These are phyloP conservation scores for Debaryomycetaceae sp. DNA, from an alignment of 1,139 yeast genomes.

Conservation along the genomic window DNA sequence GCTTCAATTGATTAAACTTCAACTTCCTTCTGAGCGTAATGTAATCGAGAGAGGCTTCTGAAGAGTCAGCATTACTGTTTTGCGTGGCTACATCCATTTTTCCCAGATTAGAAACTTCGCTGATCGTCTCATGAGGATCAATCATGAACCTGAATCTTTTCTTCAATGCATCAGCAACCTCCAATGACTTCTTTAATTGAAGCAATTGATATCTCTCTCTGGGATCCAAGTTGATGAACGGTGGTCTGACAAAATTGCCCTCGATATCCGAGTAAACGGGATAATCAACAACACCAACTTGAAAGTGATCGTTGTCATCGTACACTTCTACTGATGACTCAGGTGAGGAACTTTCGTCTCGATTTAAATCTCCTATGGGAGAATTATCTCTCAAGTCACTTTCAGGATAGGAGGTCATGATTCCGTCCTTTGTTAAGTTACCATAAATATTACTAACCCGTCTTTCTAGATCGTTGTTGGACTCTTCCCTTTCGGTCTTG, in stretches of 20 bases:
- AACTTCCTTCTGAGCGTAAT: conserved; percentile 13
- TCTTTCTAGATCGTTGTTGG: conserved; percentile 27
- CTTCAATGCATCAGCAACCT: conserved; percentile 32
- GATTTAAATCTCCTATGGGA: conserved; percentile 17
- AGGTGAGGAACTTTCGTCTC: conserved; percentile 2
- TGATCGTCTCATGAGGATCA: conserved; percentile 39
- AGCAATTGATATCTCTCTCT: conserved; percentile 41
- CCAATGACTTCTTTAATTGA: conserved; percentile 37
- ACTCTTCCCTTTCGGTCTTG: conserved; percentile 22
- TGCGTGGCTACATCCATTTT: conserved; percentile 43
- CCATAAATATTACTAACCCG: conserved; percentile 25
- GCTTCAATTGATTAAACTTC: conserved; percentile 8
- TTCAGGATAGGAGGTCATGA: background rate
- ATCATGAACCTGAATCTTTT: conserved; percentile 36
- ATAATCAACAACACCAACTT: conserved; percentile 28
- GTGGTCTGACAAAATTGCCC: conserved; percentile 43
- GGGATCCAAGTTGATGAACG: conserved; percentile 46
- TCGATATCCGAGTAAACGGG: conserved; percentile 33
- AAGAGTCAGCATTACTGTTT: conserved; percentile 31
- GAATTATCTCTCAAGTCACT: conserved; percentile 9
- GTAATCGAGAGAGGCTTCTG: conserved; percentile 25
- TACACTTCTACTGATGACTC: conserved; percentile 3
- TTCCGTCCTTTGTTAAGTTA: conserved; percentile 16
- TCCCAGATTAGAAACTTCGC: conserved; percentile 12
- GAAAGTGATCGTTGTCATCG: conserved; percentile 1